Evolutionary conservation across 192 early-diverging fungal species (phyloP).

Genomic region (Dissophora ornata): DNA sequence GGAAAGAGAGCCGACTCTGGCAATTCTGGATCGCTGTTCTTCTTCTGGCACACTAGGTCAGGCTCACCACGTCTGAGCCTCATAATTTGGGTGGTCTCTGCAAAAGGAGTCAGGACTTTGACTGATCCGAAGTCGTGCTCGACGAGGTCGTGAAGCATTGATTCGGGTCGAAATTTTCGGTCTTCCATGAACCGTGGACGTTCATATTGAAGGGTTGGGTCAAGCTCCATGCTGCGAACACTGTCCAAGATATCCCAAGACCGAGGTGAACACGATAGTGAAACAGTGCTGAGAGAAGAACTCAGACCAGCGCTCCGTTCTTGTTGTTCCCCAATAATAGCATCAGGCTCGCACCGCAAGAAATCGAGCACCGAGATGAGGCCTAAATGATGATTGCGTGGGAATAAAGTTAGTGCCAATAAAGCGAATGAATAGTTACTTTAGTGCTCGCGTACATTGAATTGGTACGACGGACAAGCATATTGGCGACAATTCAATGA

Average conservation of each 20-base stretch:
- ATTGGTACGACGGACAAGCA: too few relatives aligned
- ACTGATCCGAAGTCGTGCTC: slow-evolving; percentile 5
- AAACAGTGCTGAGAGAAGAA: background rate
- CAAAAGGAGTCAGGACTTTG: slow-evolving; percentile 4
- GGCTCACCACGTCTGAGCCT: slow-evolving; percentile 3
- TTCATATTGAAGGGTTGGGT: slow-evolving; percentile 12
- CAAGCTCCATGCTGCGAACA: slow-evolving; percentile 10
- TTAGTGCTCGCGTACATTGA: too few relatives aligned
- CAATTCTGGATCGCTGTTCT: background rate
- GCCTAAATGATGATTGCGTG: too few relatives aligned
- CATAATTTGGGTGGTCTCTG: slow-evolving; percentile 6
- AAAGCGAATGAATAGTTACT: too few relatives aligned
- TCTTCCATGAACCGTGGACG: slow-evolving; percentile 14
- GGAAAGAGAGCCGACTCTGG: slow-evolving; percentile 11
- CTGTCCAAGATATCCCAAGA: background rate
- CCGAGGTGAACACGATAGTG: background rate
- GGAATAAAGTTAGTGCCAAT: too few relatives aligned
- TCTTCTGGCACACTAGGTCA: slow-evolving; percentile 15
- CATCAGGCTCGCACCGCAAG: background rate
- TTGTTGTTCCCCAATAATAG: background rate
- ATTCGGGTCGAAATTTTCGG: slow-evolving; percentile 6
- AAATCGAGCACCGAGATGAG: background rate
- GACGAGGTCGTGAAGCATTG: slow-evolving; percentile 6
- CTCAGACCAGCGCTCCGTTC: slow-evolving; percentile 3
- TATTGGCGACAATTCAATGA: too few relatives aligned